These are phyloP conservation scores for Phytophthora melonis DNA, from an alignment of 352 stramenopile genomes.

Conservation along the genomic window DNA sequence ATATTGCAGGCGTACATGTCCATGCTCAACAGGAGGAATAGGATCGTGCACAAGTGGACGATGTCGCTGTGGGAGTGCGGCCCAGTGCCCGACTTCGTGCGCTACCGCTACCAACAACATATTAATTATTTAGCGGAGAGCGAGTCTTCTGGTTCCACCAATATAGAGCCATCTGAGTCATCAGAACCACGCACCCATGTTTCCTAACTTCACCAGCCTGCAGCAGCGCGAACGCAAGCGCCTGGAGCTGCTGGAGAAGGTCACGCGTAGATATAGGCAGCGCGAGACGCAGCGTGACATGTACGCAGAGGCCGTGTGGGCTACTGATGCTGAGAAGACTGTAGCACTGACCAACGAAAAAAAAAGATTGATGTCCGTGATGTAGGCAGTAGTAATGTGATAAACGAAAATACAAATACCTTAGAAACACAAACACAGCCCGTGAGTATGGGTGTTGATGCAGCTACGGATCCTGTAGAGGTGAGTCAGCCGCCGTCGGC, in stretches of 20 bases:
- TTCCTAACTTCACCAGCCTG: slow-evolving; percentile 9
- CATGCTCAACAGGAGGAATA: slow-evolving; percentile 1
- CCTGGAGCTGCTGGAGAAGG: slow-evolving; percentile 1
- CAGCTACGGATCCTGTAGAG: neutral
- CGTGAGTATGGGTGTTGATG: neutral
- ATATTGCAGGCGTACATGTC: slow-evolving; percentile 1
- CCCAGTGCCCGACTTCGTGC: slow-evolving; percentile 1
- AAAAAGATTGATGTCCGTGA: neutral
- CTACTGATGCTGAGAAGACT: neutral
- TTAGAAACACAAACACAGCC: neutral
- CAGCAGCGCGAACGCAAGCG: slow-evolving; percentile 4
- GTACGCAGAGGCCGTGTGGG: slow-evolving; percentile 8
- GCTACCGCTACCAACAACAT: neutral
- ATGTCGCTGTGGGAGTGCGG: neutral
- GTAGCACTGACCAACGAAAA: neutral
- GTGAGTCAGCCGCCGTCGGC: neutral
- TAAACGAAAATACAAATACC: neutral
- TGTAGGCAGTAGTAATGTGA: neutral
- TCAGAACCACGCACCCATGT: neutral
- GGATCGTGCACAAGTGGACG: slow-evolving; percentile 15
- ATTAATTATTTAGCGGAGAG: slow-evolving; percentile 1
- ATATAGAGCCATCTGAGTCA: neutral
- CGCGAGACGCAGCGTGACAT: neutral
- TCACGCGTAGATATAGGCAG: neutral
- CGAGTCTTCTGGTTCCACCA: neutral